These are phyloP conservation scores for Fraxinus pennsylvanica DNA, from an alignment of 257 asterid species.

Conservation along the genomic window DNA sequence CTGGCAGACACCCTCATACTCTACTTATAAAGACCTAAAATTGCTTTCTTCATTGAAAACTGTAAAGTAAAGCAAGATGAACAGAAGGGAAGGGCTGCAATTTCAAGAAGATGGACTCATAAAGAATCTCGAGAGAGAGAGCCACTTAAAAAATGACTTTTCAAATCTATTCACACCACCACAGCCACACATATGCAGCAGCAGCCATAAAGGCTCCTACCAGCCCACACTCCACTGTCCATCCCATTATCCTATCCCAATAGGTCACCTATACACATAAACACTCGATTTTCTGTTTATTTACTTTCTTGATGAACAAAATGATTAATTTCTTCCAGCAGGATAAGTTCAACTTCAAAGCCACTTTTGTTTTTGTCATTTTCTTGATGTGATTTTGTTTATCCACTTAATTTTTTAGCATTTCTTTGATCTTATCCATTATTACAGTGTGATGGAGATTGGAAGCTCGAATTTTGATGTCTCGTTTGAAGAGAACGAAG, in stretches of 20 bases:
- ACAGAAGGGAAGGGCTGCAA: not conserved
- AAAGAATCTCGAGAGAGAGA: not conserved
- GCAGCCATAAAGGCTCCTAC: not conserved
- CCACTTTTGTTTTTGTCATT: not conserved
- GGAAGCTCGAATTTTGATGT: constrained; percentile 21
- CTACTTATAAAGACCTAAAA: not conserved
- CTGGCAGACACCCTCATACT: not conserved
- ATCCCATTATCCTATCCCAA: not conserved
- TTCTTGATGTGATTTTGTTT: constrained; percentile 2
- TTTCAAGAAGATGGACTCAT: not conserved
- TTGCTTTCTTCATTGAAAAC: not conserved
- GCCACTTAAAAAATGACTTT: not conserved
- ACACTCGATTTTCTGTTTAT: not conserved
- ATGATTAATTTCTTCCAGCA: not conserved
- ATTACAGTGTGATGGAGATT: not conserved
- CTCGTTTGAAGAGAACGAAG: constrained; percentile 12
- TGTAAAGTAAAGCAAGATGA: not conserved
- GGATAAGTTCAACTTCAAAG: not conserved
- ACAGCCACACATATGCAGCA: not conserved
- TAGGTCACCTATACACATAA: not conserved
- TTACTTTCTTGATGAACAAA: not conserved
- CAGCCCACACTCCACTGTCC: not conserved
- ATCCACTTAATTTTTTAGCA: not conserved
- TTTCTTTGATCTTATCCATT: constrained; percentile 2
- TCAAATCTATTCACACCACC: not conserved